Conservation (phyloP, 805 yeast genomes). For the Clavispora asparagi region DNA sequence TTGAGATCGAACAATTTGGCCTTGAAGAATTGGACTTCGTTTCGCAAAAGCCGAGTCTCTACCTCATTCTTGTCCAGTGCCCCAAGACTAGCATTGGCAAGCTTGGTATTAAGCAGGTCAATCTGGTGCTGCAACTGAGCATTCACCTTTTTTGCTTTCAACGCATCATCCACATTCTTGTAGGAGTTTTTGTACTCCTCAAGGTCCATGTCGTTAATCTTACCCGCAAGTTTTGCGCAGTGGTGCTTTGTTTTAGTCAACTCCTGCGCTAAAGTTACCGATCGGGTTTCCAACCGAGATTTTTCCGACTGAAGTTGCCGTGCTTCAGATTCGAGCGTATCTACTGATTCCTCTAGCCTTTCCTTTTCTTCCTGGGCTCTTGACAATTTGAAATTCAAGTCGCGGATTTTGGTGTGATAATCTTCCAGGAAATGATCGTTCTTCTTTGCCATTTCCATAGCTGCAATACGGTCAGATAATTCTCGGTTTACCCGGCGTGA, state of each 20-base stretch:
- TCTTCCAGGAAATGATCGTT: background rate
- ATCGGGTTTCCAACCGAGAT: slow-evolving; percentile 22
- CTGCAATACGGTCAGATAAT: background rate
- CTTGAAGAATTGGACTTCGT: slow-evolving; percentile 41
- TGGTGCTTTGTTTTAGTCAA: slow-evolving; percentile 23
- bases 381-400: background rate
- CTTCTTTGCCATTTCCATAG: background rate
- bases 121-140: slow-evolving; percentile 21
- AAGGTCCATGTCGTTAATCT: slow-evolving; percentile 18
- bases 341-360: slow-evolving; percentile 21
- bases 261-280: slow-evolving; percentile 25
- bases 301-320: slow-evolving; percentile 25
- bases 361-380: slow-evolving; percentile 16
- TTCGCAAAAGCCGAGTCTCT: slow-evolving; percentile 21
- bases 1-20: slow-evolving; percentile 44
- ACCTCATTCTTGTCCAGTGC: background rate
- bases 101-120: slow-evolving; percentile 21
- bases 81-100: slow-evolving; percentile 6
- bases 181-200: slow-evolving; percentile 4
- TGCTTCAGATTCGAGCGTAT: slow-evolving; percentile 27
- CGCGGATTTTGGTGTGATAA: background rate
- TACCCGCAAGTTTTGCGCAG: slow-evolving; percentile 26
- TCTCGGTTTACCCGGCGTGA: slow-evolving; percentile 3
- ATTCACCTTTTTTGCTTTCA: slow-evolving; percentile 10
- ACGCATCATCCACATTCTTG: slow-evolving; percentile 6